Evolutionary conservation across 371 early-diverging fungal species (phyloP).

Genomic region (Apophysomyces variabilis): DNA sequence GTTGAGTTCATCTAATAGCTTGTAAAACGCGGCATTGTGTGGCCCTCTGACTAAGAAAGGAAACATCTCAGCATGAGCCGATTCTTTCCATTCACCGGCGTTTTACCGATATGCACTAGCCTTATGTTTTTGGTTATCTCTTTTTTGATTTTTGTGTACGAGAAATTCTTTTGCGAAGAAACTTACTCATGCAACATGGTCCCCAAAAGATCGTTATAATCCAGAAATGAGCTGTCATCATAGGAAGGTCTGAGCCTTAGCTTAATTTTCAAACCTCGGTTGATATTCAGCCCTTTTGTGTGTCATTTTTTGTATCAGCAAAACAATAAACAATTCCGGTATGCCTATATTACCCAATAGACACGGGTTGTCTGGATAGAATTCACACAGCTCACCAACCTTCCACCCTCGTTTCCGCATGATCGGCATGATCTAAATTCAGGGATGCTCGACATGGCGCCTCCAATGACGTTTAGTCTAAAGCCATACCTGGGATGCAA

Average conservation of each 20-base stretch:
- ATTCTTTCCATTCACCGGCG: neutral
- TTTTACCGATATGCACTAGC: slow-evolving; percentile 56
- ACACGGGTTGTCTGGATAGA: slow-evolving; percentile 57
- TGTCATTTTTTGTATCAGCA: neutral
- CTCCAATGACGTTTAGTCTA: no score
- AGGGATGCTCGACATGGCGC: neutral
- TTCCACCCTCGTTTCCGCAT: slow-evolving; percentile 62
- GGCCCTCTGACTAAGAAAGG: slow-evolving; percentile 56
- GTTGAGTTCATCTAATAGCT: slow-evolving; percentile 54
- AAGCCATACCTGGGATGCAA: slow-evolving; percentile 33
- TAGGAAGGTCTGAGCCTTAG: slow-evolving; percentile 59
- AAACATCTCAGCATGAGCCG: neutral
- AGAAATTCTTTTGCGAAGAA: neutral
- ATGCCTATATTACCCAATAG: slow-evolving; percentile 43
- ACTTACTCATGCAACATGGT: slow-evolving; percentile 70
- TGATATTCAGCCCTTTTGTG: slow-evolving; percentile 59
- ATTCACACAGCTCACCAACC: slow-evolving; percentile 58
- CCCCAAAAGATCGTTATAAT: slow-evolving; percentile 63
- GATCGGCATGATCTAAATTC: slow-evolving; percentile 58
- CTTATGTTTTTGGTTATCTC: slow-evolving; percentile 22
- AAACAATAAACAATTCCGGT: no score
- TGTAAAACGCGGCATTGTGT: slow-evolving; percentile 69
- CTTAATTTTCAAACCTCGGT: slow-evolving; percentile 60
- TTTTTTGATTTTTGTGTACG: slow-evolving; percentile 8
- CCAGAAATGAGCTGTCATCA: slow-evolving; percentile 53